A percentile compares a stretch with the other conserved stretches of the same genome.
Conservation (phyloP, 2,329 filamentous ascomycete species). For the Aureobasidium uvarum region DNA sequence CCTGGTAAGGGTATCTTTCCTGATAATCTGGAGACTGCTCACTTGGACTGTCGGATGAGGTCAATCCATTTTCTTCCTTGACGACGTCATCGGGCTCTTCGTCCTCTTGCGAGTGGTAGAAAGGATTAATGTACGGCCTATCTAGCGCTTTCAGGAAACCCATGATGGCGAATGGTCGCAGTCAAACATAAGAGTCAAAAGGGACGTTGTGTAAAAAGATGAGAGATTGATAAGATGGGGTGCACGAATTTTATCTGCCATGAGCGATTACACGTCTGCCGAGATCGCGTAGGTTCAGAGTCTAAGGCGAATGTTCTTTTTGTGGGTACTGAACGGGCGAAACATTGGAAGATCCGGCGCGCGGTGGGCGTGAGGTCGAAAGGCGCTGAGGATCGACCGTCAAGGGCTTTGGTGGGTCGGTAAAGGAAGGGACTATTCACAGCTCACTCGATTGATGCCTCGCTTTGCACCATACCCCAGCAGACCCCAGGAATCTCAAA, state of each 20-base stretch:
- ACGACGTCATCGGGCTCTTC: constrained; percentile 25
- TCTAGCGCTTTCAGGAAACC: constrained; percentile 17
- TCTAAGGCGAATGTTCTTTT: background rate
- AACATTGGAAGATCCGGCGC: background rate
- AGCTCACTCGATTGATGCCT: background rate
- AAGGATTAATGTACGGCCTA: constrained; percentile 19
- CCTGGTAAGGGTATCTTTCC: constrained; percentile 31
- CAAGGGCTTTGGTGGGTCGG: background rate
- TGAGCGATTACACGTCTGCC: background rate
- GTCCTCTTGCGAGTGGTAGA: constrained; percentile 10
- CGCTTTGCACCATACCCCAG: background rate
- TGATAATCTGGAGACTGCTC: constrained; percentile 28
- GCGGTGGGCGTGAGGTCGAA: background rate
- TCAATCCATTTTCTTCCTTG: constrained; percentile 14
- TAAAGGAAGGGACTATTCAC: background rate
- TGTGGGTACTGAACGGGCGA: constrained; percentile 14
- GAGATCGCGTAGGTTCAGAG: background rate
- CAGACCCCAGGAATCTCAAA: background rate
- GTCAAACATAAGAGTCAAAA: constrained; percentile 4
- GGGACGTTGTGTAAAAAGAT: background rate
- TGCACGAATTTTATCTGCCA: background rate
- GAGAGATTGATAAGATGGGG: constrained; percentile 21
- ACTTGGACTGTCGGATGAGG: constrained; percentile 29
- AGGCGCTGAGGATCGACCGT: background rate
- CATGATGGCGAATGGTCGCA: constrained; percentile 3